Percentiles rank a stretch among this genome's conserved stretches.
Evolutionary conservation across 1,284 basidiomycete genomes (phyloP).

Genomic region (Anthracocystis panici-leucophaei): DNA sequence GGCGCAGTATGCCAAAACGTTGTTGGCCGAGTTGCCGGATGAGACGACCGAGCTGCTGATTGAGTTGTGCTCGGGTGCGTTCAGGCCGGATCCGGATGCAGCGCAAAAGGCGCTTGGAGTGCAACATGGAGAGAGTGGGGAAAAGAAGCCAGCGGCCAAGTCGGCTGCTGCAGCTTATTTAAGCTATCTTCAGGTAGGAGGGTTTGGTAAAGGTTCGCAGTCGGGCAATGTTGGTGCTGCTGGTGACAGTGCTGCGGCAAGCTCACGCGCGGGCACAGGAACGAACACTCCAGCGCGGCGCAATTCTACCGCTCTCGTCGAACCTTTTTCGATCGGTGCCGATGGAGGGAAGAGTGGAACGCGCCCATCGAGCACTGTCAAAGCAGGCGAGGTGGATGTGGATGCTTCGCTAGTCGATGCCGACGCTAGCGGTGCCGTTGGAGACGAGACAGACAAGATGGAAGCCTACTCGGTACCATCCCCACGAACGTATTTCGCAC

Average conservation of each 20-base stretch:
- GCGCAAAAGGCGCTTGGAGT: background rate
- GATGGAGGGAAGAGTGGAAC: slow-evolving; percentile 4
- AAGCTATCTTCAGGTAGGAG: slow-evolving; percentile 56
- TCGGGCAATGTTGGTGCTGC: background rate
- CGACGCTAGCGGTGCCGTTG: slow-evolving; percentile 13
- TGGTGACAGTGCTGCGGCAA: background rate
- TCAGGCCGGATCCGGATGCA: slow-evolving; percentile 34
- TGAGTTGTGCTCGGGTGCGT: slow-evolving; percentile 85
- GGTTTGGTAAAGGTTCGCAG: slow-evolving; percentile 25
- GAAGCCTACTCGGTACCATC: slow-evolving; percentile 76
- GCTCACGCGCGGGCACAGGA: slow-evolving; percentile 15
- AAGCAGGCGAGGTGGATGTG: slow-evolving; percentile 11
- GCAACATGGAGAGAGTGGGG: slow-evolving; percentile 3
- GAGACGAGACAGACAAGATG: slow-evolving; percentile 20
- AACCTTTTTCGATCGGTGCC: slow-evolving; percentile 32
- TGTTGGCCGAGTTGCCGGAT: slow-evolving; percentile 83
- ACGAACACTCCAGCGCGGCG: slow-evolving; percentile 27
- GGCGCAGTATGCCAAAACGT: slow-evolving; percentile 69
- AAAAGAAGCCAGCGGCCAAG: slow-evolving; percentile 14
- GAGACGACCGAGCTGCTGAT: slow-evolving; percentile 91
- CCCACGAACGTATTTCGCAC: slow-evolving; percentile 88
- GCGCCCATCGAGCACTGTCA: slow-evolving; percentile 24
- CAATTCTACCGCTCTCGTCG: slow-evolving; percentile 28
- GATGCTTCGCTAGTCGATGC: slow-evolving; percentile 10
- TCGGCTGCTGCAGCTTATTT: slow-evolving; percentile 49